Base-by-base conservation (phyloP, 495 filamentous ascomycete genomes). In the Podospora sp. region DNA sequence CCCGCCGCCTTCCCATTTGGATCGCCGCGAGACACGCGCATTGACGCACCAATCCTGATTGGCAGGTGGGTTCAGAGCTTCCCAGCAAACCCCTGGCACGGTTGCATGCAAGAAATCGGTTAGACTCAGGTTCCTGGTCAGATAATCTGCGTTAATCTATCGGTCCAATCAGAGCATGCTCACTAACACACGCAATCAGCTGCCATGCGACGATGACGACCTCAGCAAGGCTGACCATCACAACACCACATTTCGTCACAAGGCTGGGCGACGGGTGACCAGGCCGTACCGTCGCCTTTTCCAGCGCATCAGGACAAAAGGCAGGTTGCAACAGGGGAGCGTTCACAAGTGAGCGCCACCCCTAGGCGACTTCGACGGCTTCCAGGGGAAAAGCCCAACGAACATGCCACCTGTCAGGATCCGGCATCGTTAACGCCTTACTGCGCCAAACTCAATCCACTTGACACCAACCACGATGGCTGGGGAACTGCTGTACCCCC, bases 91-190 rank as follows among this genome's bases (percentile, higher is more conserved):
- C 64, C 64, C 57, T 66, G 64, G 35, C 35, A 9, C 22, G 20
- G 55, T 50, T 40, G 55, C 40, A 33, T 57, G 16, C 51, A 49
- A 20, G 18, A 24, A 21, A 25, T 21, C n/a, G 46, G 63, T 56
- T 25, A 56, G 36, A 20, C 24, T 49, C 25, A 6, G 49, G 26
- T 50, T 20, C 62, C 59, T 14, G 52, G 55, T 46, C 50, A 66
- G 69, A 69, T 71, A 69, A 71, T 71, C 62, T 56, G 52, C 40
- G 69, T 60, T 71, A 71, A 66, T 49, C 56, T 21, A 16, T 24
- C 7, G 27, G 58, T 22, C 26, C 16, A 49, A 40, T 55, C 59
- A 58, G 0, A 8, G 22, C 55, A 11, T 1, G 8, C 56, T n/a
- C 25, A 52, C 55, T 71, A 71, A 71, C 69, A 71, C n/a, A 12